Evolutionary conservation across 176 grass and related monocot species (phyloP), one percentile per base, ranked within the genome.

Genomic region (Thinopyrum elongatum): DNA sequence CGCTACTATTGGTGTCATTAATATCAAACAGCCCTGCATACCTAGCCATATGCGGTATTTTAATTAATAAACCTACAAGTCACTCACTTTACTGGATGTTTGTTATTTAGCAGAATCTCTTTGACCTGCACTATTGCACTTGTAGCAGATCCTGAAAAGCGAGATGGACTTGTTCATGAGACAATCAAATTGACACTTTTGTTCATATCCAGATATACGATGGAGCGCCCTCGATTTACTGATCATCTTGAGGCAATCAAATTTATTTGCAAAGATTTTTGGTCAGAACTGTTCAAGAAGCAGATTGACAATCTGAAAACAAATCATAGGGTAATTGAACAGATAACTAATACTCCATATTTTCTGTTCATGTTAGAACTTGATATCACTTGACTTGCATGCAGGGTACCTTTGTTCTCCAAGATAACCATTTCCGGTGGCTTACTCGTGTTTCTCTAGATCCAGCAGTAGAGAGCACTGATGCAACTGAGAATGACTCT

Each of bases 261-360:
- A 71, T 98, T 98, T 83, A 98, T 98, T 81, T 98, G 97, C 79
- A 98, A 98, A 88, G 97, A 98, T 74, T 95, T 98, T 84, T 98
- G 97, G 97, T 92, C 93, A 6, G 93, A 92, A 85, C 65, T 98
- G 58, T 98, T 98, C 88, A 98, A 98, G 78, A 98, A 95, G 35
- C 93, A 95, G 78, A 95, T 98, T 49, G 97, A 98, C 86, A 98
- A 98, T 74, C 77, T 98, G 80, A 98, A 95, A 87, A 98, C 94
- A 70, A 98, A 95, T 82, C 97, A 98, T 65, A 98, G 97, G 79
- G 97, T 98, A 89, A 93, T 84, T 84, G 62, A 69, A 77, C 47
- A 47, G 49, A 51, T 82, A 78, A 84, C 17, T 39, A 4, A 17
- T 66, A 69, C 34, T 53, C 16, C 38, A 71, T 65, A 38, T 27